Evolutionary conservation across 2,329 filamentous ascomycete species (phyloP).

Genomic region (Tolypocladium nubicola): DNA sequence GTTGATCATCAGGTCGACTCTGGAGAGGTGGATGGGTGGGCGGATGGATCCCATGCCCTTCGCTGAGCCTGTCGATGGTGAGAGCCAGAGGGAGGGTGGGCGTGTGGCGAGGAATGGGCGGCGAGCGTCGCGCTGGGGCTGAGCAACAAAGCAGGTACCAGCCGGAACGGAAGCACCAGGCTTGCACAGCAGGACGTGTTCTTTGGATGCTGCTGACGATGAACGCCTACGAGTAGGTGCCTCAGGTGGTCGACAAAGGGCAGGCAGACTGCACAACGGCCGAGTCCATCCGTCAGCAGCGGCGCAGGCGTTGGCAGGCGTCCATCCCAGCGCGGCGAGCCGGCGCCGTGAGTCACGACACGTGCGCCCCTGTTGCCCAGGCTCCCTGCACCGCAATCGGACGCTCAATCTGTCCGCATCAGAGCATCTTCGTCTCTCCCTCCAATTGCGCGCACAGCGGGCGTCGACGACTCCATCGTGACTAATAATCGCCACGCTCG

Average conservation of each 20-base stretch:
- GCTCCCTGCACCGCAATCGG: neutral
- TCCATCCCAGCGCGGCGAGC: neutral
- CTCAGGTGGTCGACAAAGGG: neutral
- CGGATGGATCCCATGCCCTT: neutral
- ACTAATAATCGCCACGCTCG: neutral
- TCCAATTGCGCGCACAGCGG: neutral
- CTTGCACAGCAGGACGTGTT: neutral
- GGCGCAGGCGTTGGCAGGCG: neutral
- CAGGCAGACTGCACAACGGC: neutral
- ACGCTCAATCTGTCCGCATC: neutral
- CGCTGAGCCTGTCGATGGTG: neutral
- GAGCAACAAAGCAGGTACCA: neutral
- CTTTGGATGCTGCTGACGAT: neutral
- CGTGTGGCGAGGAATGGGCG: neutral
- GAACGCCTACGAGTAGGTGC: neutral
- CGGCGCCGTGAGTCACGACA: neutral
- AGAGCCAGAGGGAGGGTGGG: neutral
- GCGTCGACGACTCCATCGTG: neutral
- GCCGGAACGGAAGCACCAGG: neutral
- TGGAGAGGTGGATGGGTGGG: conserved; percentile 1
- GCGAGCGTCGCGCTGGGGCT: neutral
- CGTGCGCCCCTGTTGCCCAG: neutral
- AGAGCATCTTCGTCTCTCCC: neutral
- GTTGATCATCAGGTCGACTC: conserved; percentile 12
- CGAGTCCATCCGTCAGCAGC: neutral